Percentiles rank a stretch among this genome's conserved stretches.
These are phyloP conservation scores for Mycena haematopus DNA, from an alignment of 768 basidiomycete species.

Conservation along the genomic window DNA sequence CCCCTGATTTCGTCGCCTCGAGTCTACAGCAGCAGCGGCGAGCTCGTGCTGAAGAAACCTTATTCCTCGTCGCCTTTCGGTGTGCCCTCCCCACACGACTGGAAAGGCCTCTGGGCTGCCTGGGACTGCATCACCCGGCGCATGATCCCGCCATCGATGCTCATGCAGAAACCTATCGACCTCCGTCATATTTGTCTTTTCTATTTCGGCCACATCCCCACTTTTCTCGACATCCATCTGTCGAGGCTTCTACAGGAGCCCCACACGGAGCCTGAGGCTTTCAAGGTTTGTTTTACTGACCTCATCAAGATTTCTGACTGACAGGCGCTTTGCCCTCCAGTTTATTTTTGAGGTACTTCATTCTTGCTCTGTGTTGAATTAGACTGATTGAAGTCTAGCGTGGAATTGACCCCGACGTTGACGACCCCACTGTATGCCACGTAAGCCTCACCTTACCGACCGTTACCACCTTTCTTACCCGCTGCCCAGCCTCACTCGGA, in stretches of 20 bases:
- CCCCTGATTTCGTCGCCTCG: slow-evolving; percentile 57
- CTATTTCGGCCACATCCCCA: slow-evolving; percentile 92
- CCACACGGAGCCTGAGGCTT: slow-evolving; percentile 83
- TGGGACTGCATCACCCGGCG: slow-evolving; percentile 87
- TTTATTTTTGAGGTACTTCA: slow-evolving; percentile 73
- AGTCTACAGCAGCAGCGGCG: slow-evolving; percentile 30
- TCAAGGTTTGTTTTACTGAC: slow-evolving; percentile 57
- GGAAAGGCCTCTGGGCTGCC: slow-evolving; percentile 82
- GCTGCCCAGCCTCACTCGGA: slow-evolving; percentile 78
- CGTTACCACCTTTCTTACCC: neutral
- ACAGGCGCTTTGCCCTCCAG: slow-evolving; percentile 40
- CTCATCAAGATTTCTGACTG: neutral
- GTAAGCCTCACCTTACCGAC: slow-evolving; percentile 52
- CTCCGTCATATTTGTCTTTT: slow-evolving; percentile 97
- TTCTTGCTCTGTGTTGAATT: neutral
- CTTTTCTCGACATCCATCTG: slow-evolving; percentile 91
- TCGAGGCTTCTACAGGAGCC: slow-evolving; percentile 76
- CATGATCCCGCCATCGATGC: slow-evolving; percentile 89
- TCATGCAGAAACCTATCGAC: slow-evolving; percentile 91
- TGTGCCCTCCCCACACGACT: slow-evolving; percentile 78
- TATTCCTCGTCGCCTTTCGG: slow-evolving; percentile 57
- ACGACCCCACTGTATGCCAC: slow-evolving; percentile 87
- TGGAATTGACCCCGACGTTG: slow-evolving; percentile 95
- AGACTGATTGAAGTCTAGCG: slow-evolving; percentile 54
- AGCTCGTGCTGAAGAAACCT: slow-evolving; percentile 32